Base-by-base conservation (phyloP, 1,284 basidiomycete genomes). In the Trametes polyzona region DNA sequence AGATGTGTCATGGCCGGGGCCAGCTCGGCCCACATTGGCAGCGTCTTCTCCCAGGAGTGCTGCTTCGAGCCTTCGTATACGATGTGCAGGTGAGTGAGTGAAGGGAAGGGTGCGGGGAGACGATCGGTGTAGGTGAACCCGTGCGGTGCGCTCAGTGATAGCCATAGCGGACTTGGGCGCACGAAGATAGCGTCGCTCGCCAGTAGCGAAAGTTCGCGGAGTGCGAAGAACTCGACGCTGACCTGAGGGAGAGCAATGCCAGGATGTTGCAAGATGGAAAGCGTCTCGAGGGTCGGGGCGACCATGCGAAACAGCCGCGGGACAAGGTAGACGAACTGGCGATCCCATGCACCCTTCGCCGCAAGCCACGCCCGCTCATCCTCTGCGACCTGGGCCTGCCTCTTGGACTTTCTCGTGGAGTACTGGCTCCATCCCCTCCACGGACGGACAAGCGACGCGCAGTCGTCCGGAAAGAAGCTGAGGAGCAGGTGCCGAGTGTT, bases 71-170 rank as follows among this genome's bases (percentile, higher is more conserved):
- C 60, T 24, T 62, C 54, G 50, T 52, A 57, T 7, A 62, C 57
- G 51, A 59, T 44, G 43, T 62, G 60, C 9, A 62, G 54, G 33
- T 62, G 60, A 2, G 57, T 62, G 47, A 62, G 57, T 30, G 47
- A 30, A 1, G 60, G 60, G 43, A 62, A 62, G 9, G 50, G 39
- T 21, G 52, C 39, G 3, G 29, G 21, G 12, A 16, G 16, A 2
- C 32, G 21, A 5, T 29, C 26, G 26, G 10, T 23, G 19, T 27
- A n/a, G 39, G 46, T 36, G 23, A 44, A 16, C 4, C 21, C 33
- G 14, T 9, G 16, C 16, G 32, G 16, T 8, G 32, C 35, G 21
- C 14, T 14, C 27, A 12, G 30, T 6, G 30, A 12, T 16, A 33
- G 12, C 55, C 52, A 53, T 17, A 29, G 44, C 26, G 50, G 40